Evolutionary conservation across 192 early-diverging fungal genomes (phyloP).

Genomic region (Powellomyces hirtus): DNA sequence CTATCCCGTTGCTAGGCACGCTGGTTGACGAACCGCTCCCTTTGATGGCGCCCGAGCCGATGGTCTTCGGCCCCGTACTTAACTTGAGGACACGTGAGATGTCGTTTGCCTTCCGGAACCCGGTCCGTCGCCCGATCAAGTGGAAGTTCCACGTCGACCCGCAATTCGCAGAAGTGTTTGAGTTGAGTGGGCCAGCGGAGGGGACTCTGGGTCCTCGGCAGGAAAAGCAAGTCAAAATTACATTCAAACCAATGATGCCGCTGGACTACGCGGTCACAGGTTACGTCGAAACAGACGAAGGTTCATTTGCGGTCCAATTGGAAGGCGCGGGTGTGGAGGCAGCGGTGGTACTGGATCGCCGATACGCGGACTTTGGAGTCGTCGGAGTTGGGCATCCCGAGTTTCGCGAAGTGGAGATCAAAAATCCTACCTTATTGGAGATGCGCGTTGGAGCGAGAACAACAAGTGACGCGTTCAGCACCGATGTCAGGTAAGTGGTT

Average conservation of each 20-base stretch:
- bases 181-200: constrained; percentile 15
- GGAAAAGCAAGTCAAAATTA: constrained; percentile 27
- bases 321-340: constrained; percentile 42
- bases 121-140: constrained; percentile 32
- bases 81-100: constrained; percentile 3
- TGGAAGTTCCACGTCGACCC: constrained; percentile 46
- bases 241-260: constrained; percentile 39
- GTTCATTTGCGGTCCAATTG: constrained; percentile 34
- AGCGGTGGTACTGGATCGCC: constrained; percentile 25
- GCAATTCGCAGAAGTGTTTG: constrained; percentile 41
- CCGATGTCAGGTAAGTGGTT: constrained; percentile 17
- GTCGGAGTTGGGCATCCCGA: constrained; percentile 53
- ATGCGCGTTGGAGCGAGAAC: constrained; percentile 35
- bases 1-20: constrained; percentile 30
- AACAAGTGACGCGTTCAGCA: constrained; percentile 28
- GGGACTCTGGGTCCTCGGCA: constrained; percentile 15
- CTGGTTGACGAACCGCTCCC: constrained; percentile 42
- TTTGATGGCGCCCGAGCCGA: constrained; percentile 29
- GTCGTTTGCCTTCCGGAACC: constrained; percentile 45
- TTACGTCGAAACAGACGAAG: constrained; percentile 42
- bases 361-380: constrained; percentile 46
- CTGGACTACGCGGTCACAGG: constrained; percentile 32
- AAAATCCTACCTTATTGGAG: constrained; percentile 35
- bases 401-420: constrained; percentile 36
- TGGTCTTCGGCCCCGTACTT: constrained; percentile 44